A percentile compares a stretch with the other conserved stretches of the same genome.
Evolutionary conservation across 2,329 filamentous ascomycete genomes (phyloP).

Genomic region (Monilinia fructigena): DNA sequence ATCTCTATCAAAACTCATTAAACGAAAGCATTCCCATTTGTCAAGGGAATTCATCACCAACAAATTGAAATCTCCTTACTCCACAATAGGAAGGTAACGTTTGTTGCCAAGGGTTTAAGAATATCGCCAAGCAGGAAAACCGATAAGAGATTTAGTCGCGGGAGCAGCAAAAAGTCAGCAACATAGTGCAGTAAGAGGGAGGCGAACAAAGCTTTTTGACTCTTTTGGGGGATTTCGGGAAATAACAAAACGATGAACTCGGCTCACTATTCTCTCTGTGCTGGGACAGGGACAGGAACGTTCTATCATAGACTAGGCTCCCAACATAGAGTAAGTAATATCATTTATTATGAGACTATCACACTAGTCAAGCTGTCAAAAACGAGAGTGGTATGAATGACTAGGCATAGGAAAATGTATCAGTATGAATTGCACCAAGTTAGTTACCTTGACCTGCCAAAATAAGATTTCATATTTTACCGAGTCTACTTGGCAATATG

Average conservation of each 20-base stretch:
- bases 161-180: neutral
- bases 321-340: too few species aligned
- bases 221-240: neutral
- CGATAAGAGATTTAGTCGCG: conserved; percentile 11
- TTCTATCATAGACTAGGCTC: neutral
- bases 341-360: too few species aligned
- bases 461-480: neutral
- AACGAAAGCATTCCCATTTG: conserved; percentile 15
- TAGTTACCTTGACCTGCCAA: conserved; percentile 4
- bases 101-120: neutral
- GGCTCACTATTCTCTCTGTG: neutral
- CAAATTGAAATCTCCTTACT: conserved; percentile 11
- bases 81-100: conserved; percentile 20
- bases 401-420: neutral
- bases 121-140: conserved; percentile 3
- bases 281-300: conserved; percentile 7
- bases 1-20: conserved; percentile 7
- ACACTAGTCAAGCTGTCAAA: neutral
- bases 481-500: conserved; percentile 4
- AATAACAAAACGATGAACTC: neutral
- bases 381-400: neutral
- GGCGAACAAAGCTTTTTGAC: conserved; percentile 1
- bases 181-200: neutral
- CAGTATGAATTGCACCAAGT: neutral
- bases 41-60: conserved; percentile 12